Percentiles rank a stretch among this genome's conserved stretches.
These are phyloP conservation scores for Straminergon stramineum DNA, from an alignment of 225 moss, liverwort and hornwort genomes.

Conservation along the genomic window DNA sequence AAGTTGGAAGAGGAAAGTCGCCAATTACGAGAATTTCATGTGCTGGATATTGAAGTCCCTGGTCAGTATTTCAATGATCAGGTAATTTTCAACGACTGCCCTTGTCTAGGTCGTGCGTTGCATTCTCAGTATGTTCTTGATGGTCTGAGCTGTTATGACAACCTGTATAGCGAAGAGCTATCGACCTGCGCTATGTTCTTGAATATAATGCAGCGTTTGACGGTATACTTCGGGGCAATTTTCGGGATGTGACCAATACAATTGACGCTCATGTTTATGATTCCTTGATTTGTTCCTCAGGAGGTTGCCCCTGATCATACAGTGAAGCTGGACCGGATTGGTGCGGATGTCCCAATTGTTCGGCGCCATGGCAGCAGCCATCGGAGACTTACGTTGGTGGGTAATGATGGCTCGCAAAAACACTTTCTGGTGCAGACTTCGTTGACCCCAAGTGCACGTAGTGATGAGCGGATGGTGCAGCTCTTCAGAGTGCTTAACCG, in stretches of 20 bases:
- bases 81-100: constrained; percentile 17
- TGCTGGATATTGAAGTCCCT: constrained; percentile 97
- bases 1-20: constrained; percentile 99
- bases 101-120: neutral
- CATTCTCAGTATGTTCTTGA: neutral
- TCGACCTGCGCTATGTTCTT: neutral
- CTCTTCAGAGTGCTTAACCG: constrained; percentile 95
- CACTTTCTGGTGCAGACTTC: constrained; percentile 99
- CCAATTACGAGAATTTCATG: constrained; percentile 92
- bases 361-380: constrained; percentile 99
- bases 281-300: constrained; percentile 33
- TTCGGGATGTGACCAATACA: neutral
- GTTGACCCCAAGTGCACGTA: constrained; percentile 94
- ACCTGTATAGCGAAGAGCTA: neutral
- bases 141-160: neutral
- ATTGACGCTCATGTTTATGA: neutral
- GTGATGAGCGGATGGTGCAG: constrained; percentile 99
- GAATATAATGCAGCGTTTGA: neutral
- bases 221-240: neutral
- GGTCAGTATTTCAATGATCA: constrained; percentile 99
- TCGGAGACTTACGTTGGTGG: constrained; percentile 93
- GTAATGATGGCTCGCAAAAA: constrained; percentile 91
- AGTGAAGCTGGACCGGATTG: constrained; percentile 96
- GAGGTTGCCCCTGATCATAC: constrained; percentile 98
- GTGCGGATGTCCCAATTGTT: constrained; percentile 98